Evolutionary conservation across 352 stramenopile species (phyloP).

Genomic region (Globisporangium parvum): DNA sequence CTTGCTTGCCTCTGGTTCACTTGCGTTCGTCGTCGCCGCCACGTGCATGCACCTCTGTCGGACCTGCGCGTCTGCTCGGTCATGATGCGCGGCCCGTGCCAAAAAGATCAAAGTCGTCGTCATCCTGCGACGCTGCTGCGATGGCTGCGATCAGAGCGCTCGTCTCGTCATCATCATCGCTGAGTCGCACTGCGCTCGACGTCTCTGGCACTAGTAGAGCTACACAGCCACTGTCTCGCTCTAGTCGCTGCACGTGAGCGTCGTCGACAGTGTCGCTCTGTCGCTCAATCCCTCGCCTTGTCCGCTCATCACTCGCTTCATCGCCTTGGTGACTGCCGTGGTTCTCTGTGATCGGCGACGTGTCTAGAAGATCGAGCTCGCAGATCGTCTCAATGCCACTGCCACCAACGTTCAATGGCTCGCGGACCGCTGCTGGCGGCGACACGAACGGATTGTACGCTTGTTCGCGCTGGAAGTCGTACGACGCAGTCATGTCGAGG

Average conservation of each 20-base stretch:
- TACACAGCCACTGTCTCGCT: not conserved
- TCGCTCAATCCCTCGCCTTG: not conserved
- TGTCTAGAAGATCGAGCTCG: conserved; percentile 1
- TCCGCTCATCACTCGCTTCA: not conserved
- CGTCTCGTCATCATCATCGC: conserved; percentile 6
- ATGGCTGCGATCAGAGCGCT: conserved; percentile 6
- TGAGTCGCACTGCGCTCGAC: no score
- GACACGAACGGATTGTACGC: conserved; percentile 37
- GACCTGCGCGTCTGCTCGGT: no score
- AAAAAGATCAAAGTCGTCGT: conserved; percentile 10
- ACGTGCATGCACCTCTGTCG: no score
- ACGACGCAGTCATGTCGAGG: conserved; percentile 30
- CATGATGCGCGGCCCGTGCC: not conserved
- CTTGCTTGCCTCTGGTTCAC: no score
- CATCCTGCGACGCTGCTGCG: conserved; percentile 2
- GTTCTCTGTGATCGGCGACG: conserved; percentile 3
- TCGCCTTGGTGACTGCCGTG: no score
- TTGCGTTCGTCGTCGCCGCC: no score
- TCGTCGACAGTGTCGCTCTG: not conserved
- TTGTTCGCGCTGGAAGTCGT: conserved; percentile 36
- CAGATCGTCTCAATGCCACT: not conserved
- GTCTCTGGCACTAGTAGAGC: not conserved
- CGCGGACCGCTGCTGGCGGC: conserved; percentile 1
- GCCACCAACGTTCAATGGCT: not conserved
- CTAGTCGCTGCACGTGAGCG: no score